Base-by-base conservation (phyloP, 148 eudicot genomes). In the Fagopyrum esculentum region DNA sequence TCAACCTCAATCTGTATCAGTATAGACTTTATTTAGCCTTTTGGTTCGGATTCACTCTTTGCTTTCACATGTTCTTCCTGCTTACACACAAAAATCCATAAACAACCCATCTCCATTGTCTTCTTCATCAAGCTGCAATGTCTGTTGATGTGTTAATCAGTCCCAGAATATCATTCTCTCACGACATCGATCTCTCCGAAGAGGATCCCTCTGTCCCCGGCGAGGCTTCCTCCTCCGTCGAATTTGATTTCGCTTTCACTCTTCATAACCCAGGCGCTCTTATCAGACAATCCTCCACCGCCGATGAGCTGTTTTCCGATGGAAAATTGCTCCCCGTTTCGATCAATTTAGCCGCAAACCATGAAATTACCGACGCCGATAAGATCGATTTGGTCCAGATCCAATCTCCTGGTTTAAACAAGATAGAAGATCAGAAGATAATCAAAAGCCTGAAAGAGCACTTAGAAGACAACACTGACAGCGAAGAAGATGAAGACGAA, bases 261-360 rank as follows among this genome's bases (percentile, higher is more conserved):
- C 74, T 88, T 73, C 73, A 76, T 29, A 0, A 19, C 8, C 40
- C 7, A 4, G 59, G 73, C 1, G 78, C 19, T 59, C 60, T 76
- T 49, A 0, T 63, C 10, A 79, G 55, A 6, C 80, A 81, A 50
- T 64, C 89, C 1, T 80, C 92, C 3, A 83, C 94, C 1, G 97
- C 98, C 0, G 98, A 93, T 47, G 92, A 93, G 80, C 90, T 93
- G 48, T 91, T 93, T 63, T 80, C 84, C 57, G 72, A 90, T 35
- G 97, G 97, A 13, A 90, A 84, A 59, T 84, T 92, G 80, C 81
- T 87, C 16, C 97, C 97, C 2, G 77, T 74, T 19, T 46, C 74
- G 30, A 73, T 88, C 74, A 86, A 71, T 49, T 69, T 57, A 1
- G 61, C 74, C 35, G 60, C 19, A 52, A 7, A 15, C 17, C 16